Percentiles rank a stretch among this genome's conserved stretches.
Conservation (phyloP, 1,139 yeast genomes). For the Meyerozyma athensensis region DNA sequence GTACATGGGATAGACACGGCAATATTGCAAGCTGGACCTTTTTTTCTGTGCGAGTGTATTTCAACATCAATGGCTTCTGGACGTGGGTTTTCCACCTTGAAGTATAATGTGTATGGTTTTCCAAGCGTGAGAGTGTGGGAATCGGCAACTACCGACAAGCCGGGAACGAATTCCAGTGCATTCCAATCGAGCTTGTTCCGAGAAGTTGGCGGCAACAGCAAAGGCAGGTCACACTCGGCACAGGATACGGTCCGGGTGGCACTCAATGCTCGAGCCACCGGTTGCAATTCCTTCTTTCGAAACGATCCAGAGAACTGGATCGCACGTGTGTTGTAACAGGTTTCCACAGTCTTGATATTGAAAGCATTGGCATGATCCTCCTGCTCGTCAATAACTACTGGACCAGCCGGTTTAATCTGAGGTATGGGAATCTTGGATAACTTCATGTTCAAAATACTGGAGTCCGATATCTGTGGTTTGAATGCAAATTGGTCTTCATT, state of each 20-base stretch:
- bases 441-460: background rate
- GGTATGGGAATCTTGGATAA: background rate
- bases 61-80: conserved; percentile 8
- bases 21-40: background rate
- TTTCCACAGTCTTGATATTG: too few relatives aligned
- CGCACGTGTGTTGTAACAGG: background rate
- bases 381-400: background rate
- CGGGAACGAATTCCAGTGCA: conserved; percentile 12
- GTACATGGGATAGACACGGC: conserved; percentile 3
- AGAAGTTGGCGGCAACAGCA: conserved; percentile 10
- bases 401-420: background rate
- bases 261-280: conserved; percentile 9
- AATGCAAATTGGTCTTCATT: background rate
- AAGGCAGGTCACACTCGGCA: conserved; percentile 7
- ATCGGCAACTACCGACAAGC: conserved; percentile 7
- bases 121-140: background rate
- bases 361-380: background rate
- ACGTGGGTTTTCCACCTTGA: conserved; percentile 12
- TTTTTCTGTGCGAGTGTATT: conserved; percentile 8
- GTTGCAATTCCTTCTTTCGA: background rate
- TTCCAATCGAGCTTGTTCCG: conserved; percentile 11
- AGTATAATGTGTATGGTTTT: conserved; percentile 6
- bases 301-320: background rate
- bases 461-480: background rate
- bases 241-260: conserved; percentile 10